These are phyloP conservation scores for Neurospora intermedia DNA, from an alignment of 495 filamentous ascomycete genomes.

Conservation along the genomic window DNA sequence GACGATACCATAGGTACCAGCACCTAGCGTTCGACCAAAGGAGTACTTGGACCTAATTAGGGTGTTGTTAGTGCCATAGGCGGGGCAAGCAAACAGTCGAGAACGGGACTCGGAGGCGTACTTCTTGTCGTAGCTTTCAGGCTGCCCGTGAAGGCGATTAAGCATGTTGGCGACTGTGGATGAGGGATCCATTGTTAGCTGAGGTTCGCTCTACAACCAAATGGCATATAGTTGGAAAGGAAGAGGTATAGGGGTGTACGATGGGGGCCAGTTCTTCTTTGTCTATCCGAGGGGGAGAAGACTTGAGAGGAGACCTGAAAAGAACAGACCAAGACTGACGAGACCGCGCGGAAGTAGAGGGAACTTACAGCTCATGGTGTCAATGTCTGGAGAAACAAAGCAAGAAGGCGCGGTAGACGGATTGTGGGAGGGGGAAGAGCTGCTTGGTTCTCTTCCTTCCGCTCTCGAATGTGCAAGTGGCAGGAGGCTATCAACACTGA, in stretches of 20 bases:
- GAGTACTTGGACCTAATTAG: slow-evolving; percentile 63
- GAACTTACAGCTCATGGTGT: slow-evolving; percentile 30
- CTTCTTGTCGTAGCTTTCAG: slow-evolving; percentile 98
- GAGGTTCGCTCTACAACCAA: not conserved
- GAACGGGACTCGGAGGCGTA: slow-evolving; percentile 26
- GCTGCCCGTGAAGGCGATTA: slow-evolving; percentile 95
- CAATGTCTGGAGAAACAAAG: slow-evolving; percentile 12
- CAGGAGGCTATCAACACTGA: slow-evolving; percentile 1
- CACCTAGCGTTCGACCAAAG: slow-evolving; percentile 88
- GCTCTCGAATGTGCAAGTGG: slow-evolving; percentile 1
- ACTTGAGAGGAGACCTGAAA: slow-evolving; percentile 2
- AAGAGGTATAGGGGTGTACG: not conserved
- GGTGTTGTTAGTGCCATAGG: slow-evolving; percentile 11
- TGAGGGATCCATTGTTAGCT: slow-evolving; percentile 7
- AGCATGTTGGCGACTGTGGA: slow-evolving; percentile 78
- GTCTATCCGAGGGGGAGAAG: not conserved
- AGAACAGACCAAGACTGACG: slow-evolving; percentile 14
- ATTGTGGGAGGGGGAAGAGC: not conserved
- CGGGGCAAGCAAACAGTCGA: not conserved
- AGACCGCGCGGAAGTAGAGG: slow-evolving; percentile 14
- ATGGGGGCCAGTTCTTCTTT: not conserved
- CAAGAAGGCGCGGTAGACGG: slow-evolving; percentile 1
- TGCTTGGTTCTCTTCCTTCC: slow-evolving; percentile 2
- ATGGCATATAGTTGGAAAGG: not conserved
- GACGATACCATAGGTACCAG: slow-evolving; percentile 97